phyloP scores from a whole-genome alignment of 768 basidiomycete genomes.

The Tricholoma sp. region DNA sequence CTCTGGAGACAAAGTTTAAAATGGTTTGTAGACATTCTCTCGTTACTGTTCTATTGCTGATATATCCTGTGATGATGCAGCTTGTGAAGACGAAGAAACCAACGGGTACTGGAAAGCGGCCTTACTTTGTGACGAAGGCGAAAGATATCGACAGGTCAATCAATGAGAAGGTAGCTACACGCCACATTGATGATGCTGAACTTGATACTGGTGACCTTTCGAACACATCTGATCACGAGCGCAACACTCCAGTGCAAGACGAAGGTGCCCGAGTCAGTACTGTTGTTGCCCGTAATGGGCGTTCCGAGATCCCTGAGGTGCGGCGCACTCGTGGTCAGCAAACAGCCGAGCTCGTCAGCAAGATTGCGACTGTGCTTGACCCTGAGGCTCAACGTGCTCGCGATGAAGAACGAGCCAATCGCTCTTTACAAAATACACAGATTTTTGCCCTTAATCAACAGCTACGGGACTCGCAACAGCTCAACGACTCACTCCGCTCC shows the following conservation, averaged over 20 bases:
- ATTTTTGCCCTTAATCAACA: background rate
- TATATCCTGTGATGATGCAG: too few species aligned
- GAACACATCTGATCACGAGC: background rate
- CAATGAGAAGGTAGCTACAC: too few species aligned
- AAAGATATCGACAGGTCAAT: too few species aligned
- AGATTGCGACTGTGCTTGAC: background rate
- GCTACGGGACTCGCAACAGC: too few species aligned
- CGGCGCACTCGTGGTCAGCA: background rate
- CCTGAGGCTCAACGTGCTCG: background rate
- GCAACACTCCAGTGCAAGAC: background rate
- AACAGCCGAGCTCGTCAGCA: background rate
- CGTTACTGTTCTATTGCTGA: too few species aligned
- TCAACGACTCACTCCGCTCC: background rate
- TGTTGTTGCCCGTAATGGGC: background rate
- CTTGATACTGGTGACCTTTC: background rate
- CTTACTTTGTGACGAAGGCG: too few species aligned
- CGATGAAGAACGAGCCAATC: background rate
- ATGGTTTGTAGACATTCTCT: too few species aligned
- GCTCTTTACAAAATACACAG: background rate
- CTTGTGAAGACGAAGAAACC: too few species aligned
- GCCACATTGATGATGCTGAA: background rate
- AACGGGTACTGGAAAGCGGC: too few species aligned
- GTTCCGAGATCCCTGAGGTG: background rate
- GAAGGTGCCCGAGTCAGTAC: background rate
- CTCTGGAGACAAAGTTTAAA: too few species aligned